A percentile compares a stretch with the other conserved stretches of the same genome.
These are phyloP conservation scores for Malbranchea zuffiana DNA, from an alignment of 2,329 filamentous ascomycete genomes.

Conservation along the genomic window DNA sequence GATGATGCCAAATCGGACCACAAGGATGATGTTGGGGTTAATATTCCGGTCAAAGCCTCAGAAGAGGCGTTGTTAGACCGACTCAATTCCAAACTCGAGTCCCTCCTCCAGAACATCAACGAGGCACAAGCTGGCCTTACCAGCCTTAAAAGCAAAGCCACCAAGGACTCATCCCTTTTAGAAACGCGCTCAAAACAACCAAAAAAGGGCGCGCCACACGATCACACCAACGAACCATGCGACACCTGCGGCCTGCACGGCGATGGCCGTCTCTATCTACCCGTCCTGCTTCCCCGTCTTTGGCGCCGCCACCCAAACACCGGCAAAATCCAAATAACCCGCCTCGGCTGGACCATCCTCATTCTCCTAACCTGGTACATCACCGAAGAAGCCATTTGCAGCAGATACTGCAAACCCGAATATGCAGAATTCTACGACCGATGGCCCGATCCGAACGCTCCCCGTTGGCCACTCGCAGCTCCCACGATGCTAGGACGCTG, in stretches of 20 bases:
- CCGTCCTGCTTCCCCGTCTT: conserved; percentile 28
- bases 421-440: conserved; percentile 40
- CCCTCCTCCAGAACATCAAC: conserved; percentile 31
- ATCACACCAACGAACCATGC: conserved; percentile 15
- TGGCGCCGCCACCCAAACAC: conserved; percentile 25
- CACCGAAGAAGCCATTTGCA: conserved; percentile 39
- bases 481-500: conserved; percentile 44
- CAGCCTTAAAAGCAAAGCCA: conserved; percentile 29
- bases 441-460: too few species aligned
- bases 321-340: conserved; percentile 26
- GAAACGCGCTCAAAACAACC: conserved; percentile 12
- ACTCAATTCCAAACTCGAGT: conserved; percentile 31
- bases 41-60: conserved; percentile 2
- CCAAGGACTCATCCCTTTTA: conserved; percentile 17
- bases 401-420: conserved; percentile 42
- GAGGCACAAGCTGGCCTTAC: conserved; percentile 32
- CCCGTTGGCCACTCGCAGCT: conserved; percentile 46
- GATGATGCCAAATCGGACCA: conserved; percentile 4
- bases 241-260: conserved; percentile 18
- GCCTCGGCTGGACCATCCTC: conserved; percentile 31
- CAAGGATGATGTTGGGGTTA: neutral
- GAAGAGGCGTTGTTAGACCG: conserved; percentile 27
- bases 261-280: conserved; percentile 23
- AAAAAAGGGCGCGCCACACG: conserved; percentile 8
- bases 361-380: conserved; percentile 40